Evolutionary conservation across 805 yeast species (phyloP).

Genomic region (Candida qinlingensis): DNA sequence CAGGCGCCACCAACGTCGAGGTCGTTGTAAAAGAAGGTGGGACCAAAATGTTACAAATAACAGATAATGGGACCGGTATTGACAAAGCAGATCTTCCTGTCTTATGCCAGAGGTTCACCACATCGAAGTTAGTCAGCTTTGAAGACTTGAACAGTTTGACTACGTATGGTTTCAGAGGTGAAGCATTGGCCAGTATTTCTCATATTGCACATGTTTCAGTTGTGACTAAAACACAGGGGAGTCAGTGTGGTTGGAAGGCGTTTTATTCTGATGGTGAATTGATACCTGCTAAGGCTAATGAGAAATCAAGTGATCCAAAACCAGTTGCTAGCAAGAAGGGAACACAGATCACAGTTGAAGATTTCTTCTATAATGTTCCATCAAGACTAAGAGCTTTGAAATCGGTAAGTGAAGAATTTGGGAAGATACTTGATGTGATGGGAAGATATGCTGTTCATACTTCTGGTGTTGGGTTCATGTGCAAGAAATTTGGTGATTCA

Average conservation of each 20-base stretch:
- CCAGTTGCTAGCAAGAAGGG: slow-evolving; percentile 87
- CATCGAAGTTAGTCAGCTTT: slow-evolving; percentile 71
- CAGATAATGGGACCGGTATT: slow-evolving; percentile 89
- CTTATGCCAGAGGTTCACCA: slow-evolving; percentile 88
- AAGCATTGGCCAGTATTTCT: slow-evolving; percentile 91
- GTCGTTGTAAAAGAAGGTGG: slow-evolving; percentile 91
- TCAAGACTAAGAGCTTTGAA: slow-evolving; percentile 65
- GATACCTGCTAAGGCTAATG: slow-evolving; percentile 36
- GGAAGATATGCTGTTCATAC: slow-evolving; percentile 81
- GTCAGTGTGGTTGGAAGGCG: slow-evolving; percentile 67
- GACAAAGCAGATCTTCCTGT: slow-evolving; percentile 63
- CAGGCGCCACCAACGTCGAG: slow-evolving; percentile 68
- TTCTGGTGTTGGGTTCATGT: slow-evolving; percentile 62
- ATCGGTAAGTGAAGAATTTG: slow-evolving; percentile 67
- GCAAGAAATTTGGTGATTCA: slow-evolving; percentile 76
- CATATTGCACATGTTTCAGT: slow-evolving; percentile 83
- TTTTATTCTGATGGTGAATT: slow-evolving; percentile 64
- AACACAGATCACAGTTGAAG: slow-evolving; percentile 81
- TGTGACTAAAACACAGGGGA: slow-evolving; percentile 58
- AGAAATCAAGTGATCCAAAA: slow-evolving; percentile 39
- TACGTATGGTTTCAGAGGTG: slow-evolving; percentile 95
- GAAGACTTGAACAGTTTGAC: slow-evolving; percentile 67
- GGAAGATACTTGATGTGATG: slow-evolving; percentile 73
- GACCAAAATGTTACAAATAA: slow-evolving; percentile 72
- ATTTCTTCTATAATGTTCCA: slow-evolving; percentile 83